Conservation (phyloP, 2,329 filamentous ascomycete species). For the Venturia nashicola region DNA sequence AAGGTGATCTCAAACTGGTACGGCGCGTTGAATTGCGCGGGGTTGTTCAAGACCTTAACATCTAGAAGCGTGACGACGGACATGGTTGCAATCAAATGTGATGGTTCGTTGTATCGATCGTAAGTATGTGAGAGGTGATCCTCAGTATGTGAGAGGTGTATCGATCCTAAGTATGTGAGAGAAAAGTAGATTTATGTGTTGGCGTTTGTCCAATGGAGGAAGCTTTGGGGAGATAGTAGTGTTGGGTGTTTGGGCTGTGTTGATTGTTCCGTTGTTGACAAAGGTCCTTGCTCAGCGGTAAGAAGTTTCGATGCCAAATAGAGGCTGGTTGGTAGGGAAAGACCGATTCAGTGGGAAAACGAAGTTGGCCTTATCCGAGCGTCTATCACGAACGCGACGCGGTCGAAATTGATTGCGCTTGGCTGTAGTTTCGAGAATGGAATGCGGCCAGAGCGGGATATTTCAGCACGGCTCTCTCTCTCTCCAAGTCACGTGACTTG, state of each 20-base stretch:
- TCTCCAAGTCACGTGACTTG: too few relatives aligned
- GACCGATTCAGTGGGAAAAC: neutral
- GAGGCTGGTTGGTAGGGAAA: neutral
- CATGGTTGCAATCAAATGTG: conserved; percentile 45
- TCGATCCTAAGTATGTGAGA: neutral
- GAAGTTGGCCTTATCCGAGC: too few relatives aligned
- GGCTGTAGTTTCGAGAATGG: too few relatives aligned
- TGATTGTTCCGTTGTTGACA: neutral
- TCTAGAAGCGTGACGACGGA: conserved; percentile 93
- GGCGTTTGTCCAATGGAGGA: neutral
- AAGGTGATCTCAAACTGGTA: conserved; percentile 99
- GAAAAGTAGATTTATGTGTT: neutral
- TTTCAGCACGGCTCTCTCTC: too few relatives aligned
- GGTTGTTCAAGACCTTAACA: conserved; percentile 95
- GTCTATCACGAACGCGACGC: neutral
- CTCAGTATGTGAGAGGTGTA: too few relatives aligned
- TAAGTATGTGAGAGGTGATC: neutral
- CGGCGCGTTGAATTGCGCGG: conserved; percentile 79
- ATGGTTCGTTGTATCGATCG: neutral
- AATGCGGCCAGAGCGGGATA: too few relatives aligned
- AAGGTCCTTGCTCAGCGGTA: neutral
- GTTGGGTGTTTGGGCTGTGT: neutral
- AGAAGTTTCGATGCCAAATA: neutral
- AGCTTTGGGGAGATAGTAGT: neutral
- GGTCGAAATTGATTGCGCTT: neutral